Evolutionary conservation across 208 protist species (phyloP).

Genomic region (Crithidia acanthocephali): DNA sequence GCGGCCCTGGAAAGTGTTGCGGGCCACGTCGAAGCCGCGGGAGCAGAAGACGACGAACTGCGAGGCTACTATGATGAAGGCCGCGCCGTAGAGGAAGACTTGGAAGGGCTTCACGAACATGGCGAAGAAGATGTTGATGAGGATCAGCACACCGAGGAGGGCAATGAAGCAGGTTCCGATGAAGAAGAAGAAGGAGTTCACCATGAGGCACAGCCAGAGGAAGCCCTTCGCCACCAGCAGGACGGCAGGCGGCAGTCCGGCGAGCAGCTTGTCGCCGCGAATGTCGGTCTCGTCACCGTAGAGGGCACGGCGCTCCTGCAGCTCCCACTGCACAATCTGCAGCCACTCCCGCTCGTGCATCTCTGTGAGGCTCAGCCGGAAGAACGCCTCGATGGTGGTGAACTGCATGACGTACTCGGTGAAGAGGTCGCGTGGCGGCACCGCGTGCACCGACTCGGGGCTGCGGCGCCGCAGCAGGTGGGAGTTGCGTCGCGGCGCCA

Average conservation of each 20-base stretch:
- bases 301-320: constrained; percentile 39
- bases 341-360: constrained; percentile 68
- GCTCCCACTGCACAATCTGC: constrained; percentile 53
- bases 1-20: constrained; percentile 57
- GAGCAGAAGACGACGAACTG: constrained; percentile 66
- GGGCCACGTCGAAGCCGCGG: constrained; percentile 66
- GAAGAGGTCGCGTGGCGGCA: constrained; percentile 34
- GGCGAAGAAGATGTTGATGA: constrained; percentile 65
- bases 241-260: constrained; percentile 36
- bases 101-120: constrained; percentile 64
- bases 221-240: constrained; percentile 48
- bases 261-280: constrained; percentile 39
- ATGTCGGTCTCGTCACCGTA: constrained; percentile 10
- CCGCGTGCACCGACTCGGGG: not conserved
- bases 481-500: not conserved
- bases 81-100: constrained; percentile 61
- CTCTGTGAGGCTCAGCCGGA: constrained; percentile 55
- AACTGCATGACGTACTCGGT: constrained; percentile 60
- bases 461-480: not conserved
- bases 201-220: constrained; percentile 61
- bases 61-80: constrained; percentile 44
- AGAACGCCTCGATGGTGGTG: constrained; percentile 56
- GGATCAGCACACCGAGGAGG: constrained; percentile 42
- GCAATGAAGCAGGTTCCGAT: constrained; percentile 57
- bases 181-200: constrained; percentile 69